phyloP scores from a whole-genome alignment of 805 yeast genomes.

The Diddensiella santjacobensis region DNA sequence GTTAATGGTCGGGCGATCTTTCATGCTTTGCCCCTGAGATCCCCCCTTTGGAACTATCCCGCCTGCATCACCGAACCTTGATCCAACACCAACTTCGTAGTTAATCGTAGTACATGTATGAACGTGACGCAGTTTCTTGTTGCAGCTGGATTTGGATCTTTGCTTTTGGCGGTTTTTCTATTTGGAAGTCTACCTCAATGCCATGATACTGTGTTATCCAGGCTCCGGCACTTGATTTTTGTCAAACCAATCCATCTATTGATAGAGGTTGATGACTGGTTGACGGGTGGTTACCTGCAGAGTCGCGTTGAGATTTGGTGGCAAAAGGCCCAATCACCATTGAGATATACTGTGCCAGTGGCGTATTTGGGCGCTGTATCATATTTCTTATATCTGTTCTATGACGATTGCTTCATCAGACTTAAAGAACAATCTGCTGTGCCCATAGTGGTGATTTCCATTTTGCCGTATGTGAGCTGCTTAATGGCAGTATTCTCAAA shows the following conservation, averaged over 20 bases:
- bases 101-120: too few relatives aligned
- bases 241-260: slow-evolving; percentile 18
- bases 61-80: background rate
- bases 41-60: too few relatives aligned
- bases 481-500: slow-evolving; percentile 33
- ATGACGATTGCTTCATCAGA: slow-evolving; percentile 15
- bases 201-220: slow-evolving; percentile 25
- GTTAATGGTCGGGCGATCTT: too few relatives aligned
- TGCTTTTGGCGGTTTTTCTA: slow-evolving; percentile 29
- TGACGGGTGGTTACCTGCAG: slow-evolving; percentile 20
- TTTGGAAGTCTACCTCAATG: slow-evolving; percentile 36
- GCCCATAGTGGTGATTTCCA: slow-evolving; percentile 20
- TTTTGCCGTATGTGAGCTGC: slow-evolving; percentile 26
- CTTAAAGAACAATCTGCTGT: slow-evolving; percentile 6
- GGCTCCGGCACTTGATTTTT: slow-evolving; percentile 22
- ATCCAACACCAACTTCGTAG: background rate
- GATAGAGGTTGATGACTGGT: slow-evolving; percentile 13
- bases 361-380: slow-evolving; percentile 22
- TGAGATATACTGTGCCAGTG: slow-evolving; percentile 23
- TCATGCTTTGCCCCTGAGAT: too few relatives aligned
- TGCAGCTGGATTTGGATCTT: slow-evolving; percentile 25
- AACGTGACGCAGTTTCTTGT: slow-evolving; percentile 6
- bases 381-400: slow-evolving; percentile 17
- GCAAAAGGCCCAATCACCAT: slow-evolving; percentile 1
- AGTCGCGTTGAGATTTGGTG: background rate